phyloP scores from a whole-genome alignment of 208 protist species.

The Trypanosoma lewisi region DNA sequence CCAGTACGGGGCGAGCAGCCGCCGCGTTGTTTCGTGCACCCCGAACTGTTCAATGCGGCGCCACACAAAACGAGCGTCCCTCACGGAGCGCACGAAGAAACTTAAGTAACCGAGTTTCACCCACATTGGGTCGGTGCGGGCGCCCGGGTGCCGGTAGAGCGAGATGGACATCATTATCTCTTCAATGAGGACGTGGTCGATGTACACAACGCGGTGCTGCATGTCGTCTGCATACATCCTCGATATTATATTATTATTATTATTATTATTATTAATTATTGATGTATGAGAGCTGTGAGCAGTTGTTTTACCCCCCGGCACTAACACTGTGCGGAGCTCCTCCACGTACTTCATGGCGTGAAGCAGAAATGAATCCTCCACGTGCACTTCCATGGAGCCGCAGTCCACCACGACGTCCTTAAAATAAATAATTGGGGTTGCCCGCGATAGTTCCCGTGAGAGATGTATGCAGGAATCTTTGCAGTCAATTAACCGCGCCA shows the following conservation, averaged over 20 bases:
- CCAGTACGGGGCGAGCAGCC: conserved; percentile 58
- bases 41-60: conserved; percentile 47
- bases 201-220: conserved; percentile 40
- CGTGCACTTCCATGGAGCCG: conserved; percentile 58
- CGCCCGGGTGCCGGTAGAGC: conserved; percentile 70
- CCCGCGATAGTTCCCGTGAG: conserved; percentile 50
- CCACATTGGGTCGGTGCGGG: conserved; percentile 71
- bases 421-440: conserved; percentile 62
- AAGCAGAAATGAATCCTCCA: conserved; percentile 74
- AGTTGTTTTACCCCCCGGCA: background rate
- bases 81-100: conserved; percentile 66
- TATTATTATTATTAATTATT: background rate
- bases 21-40: conserved; percentile 67
- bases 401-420: conserved; percentile 32
- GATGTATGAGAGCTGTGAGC: background rate
- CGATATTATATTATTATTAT: background rate
- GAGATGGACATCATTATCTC: conserved; percentile 67
- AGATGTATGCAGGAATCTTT: conserved; percentile 26
- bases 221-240: conserved; percentile 10
- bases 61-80: conserved; percentile 69
- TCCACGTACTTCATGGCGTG: conserved; percentile 42
- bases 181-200: conserved; percentile 56
- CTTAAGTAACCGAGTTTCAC: conserved; percentile 55
- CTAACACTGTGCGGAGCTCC: conserved; percentile 20
- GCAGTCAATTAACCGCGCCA: conserved; percentile 49